A percentile compares a stretch with the other conserved stretches of the same genome.
These are phyloP conservation scores for Cladosporium sp. DNA, from an alignment of 2,329 filamentous ascomycete species.

Conservation along the genomic window DNA sequence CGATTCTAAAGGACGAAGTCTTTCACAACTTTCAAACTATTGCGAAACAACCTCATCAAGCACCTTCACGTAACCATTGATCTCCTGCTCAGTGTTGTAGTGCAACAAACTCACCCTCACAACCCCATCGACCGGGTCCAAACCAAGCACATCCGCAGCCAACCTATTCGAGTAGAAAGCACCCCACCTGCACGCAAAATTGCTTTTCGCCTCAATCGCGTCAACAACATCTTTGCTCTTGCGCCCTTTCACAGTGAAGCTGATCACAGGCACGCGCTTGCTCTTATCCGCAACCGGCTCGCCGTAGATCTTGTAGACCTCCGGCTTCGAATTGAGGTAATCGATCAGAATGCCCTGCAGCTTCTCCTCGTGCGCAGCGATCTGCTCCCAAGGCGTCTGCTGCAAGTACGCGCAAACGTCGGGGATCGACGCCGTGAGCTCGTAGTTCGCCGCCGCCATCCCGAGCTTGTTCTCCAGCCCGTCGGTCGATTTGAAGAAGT, in stretches of 20 bases:
- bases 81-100: slow-evolving; percentile 70
- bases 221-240: slow-evolving; percentile 61
- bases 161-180: slow-evolving; percentile 68
- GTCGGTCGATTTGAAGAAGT: slow-evolving; percentile 64
- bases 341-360: slow-evolving; percentile 61
- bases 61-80: slow-evolving; percentile 53
- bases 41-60: slow-evolving; percentile 49
- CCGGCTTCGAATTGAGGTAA: slow-evolving; percentile 55
- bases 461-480: slow-evolving; percentile 68
- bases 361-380: slow-evolving; percentile 60
- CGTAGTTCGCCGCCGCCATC: slow-evolving; percentile 69
- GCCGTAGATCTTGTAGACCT: slow-evolving; percentile 59
- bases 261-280: slow-evolving; percentile 64
- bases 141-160: slow-evolving; percentile 57
- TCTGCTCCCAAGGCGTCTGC: slow-evolving; percentile 49
- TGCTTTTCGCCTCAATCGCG: slow-evolving; percentile 58
- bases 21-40: not conserved
- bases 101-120: slow-evolving; percentile 71
- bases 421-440: slow-evolving; percentile 65
- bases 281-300: slow-evolving; percentile 50
- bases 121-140: slow-evolving; percentile 61
- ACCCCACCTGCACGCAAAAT: slow-evolving; percentile 66
- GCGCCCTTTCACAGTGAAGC: slow-evolving; percentile 61
- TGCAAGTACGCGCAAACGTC: slow-evolving; percentile 58
- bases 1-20: not conserved